Base-by-base conservation (phyloP, 192 early-diverging fungal genomes). In the Podochytrium sp. region DNA sequence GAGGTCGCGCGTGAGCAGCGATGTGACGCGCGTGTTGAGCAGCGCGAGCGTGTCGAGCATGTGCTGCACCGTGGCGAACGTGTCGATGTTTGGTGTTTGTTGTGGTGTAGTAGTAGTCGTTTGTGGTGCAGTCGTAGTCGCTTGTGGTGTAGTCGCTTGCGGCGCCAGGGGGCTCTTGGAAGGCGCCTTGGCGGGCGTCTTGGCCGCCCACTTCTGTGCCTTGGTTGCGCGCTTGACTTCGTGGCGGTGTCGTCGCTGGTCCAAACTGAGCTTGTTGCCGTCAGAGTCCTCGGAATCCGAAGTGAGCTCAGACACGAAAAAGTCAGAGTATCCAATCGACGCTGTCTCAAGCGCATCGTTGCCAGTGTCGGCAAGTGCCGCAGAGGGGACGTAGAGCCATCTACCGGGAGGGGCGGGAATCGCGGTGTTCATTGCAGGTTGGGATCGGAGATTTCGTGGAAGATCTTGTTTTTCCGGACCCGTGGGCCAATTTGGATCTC, bases 201-300 rank as follows among this genome's bases (percentile, higher is more conserved):
- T 12, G 6, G 35, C n/a, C 14, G 27, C 30, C 67, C 67, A 70
- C 47, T 70, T 70, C 14, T 32, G 43, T 23, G 39, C 32, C 33
- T 37, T 12, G 14, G 34, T 3, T 0, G 35, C 35, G 18, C 65
- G 65, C 20, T 33, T 42, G 18, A 30, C 67, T 42, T 53, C 51
- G 53, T 70, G 67, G 23, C 67, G 49, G 10, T 7, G 18, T 5
- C 67, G 49, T 20, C 52, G 33, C 51, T 70, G 51, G 18, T 20
- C 30, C 10, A 70, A 52, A 18, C 23, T 37, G 51, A 70, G 67
- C 2, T 35, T 53, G 12, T 12, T 32, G n/a, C 67, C 67, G 23
- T 70, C 32, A 7, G 51, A 56, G 67, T 70, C 67, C 37, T 70
- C 67, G 2, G 67, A 70, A 30, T 70, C 67, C 14, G 67, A 70